phyloP scores from a whole-genome alignment of 2,329 filamentous ascomycete species.

The Ophiocordyceps robertsii region DNA sequence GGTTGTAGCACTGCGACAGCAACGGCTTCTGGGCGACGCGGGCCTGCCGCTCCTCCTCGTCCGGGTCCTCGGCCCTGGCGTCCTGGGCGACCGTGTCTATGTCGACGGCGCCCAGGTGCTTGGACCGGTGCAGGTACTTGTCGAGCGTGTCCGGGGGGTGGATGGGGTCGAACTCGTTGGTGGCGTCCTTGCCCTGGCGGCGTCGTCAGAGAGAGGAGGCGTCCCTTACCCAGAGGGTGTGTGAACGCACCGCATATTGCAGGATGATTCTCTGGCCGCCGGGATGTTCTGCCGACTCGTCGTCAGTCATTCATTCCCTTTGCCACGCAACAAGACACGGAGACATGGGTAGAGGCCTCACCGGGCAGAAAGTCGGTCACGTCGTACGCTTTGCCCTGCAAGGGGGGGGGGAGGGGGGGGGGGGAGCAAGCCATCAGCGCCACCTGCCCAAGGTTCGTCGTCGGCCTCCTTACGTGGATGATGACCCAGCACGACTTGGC shows the following conservation, averaged over 20 bases:
- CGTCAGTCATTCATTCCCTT: background rate
- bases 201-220: background rate
- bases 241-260: conserved; percentile 60
- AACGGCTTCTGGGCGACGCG: conserved; percentile 63
- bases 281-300: conserved; percentile 52
- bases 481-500: conserved; percentile 86
- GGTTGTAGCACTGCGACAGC: conserved; percentile 80
- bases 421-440: background rate
- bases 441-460: background rate
- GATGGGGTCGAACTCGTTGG: conserved; percentile 83
- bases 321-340: background rate
- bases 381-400: conserved; percentile 67
- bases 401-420: background rate
- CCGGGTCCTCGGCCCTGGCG: conserved; percentile 51
- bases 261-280: conserved; percentile 88
- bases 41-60: conserved; percentile 53
- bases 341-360: conserved; percentile 16
- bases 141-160: conserved; percentile 76
- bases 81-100: conserved; percentile 68
- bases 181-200: conserved; percentile 69
- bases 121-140: conserved; percentile 70
- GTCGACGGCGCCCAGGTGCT: conserved; percentile 81
- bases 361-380: conserved; percentile 79
- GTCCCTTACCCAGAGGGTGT: background rate
- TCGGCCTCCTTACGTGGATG: conserved; percentile 45